phyloP scores from a whole-genome alignment of 2,329 filamentous ascomycete species.

The Akanthomyces muscarius region DNA sequence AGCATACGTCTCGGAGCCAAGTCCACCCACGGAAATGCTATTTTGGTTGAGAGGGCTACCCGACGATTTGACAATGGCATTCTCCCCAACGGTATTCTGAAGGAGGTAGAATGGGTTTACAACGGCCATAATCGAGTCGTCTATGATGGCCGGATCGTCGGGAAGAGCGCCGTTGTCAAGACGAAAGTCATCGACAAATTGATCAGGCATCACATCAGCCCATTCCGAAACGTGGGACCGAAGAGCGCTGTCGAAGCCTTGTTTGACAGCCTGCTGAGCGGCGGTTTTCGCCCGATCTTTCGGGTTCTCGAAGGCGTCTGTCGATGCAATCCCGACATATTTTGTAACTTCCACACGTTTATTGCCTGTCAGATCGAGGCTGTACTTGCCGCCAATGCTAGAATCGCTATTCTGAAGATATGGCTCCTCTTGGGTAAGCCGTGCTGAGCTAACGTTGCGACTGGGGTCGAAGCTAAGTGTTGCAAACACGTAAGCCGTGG shows the following conservation, averaged over 20 bases:
- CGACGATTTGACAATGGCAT: constrained; percentile 41
- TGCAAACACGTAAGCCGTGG: constrained; percentile 53
- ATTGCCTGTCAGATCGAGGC: constrained; percentile 49
- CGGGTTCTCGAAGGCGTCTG: constrained; percentile 61
- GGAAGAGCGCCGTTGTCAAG: constrained; percentile 55
- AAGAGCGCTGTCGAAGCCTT: constrained; percentile 54
- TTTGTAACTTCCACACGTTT: constrained; percentile 57
- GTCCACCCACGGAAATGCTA: constrained; percentile 26
- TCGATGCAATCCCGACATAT: constrained; percentile 64
- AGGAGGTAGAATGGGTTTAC: constrained; percentile 55
- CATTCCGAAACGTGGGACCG: constrained; percentile 58
- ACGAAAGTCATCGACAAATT: constrained; percentile 61
- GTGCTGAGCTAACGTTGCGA: constrained; percentile 33
- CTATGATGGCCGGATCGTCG: constrained; percentile 50
- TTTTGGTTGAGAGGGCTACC: constrained; percentile 36
- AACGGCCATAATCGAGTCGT: constrained; percentile 49
- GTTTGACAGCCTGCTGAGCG: constrained; percentile 39
- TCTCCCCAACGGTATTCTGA: constrained; percentile 43
- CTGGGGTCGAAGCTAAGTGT: constrained; percentile 37
- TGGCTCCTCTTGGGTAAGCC: constrained; percentile 40
- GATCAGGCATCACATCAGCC: constrained; percentile 54
- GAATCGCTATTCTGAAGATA: constrained; percentile 55
- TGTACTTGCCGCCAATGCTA: constrained; percentile 59
- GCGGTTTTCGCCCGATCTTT: constrained; percentile 52
- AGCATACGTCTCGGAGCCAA: constrained; percentile 28